Conservation (phyloP, 345 rosid species). For the Gossypium raimondii region DNA sequence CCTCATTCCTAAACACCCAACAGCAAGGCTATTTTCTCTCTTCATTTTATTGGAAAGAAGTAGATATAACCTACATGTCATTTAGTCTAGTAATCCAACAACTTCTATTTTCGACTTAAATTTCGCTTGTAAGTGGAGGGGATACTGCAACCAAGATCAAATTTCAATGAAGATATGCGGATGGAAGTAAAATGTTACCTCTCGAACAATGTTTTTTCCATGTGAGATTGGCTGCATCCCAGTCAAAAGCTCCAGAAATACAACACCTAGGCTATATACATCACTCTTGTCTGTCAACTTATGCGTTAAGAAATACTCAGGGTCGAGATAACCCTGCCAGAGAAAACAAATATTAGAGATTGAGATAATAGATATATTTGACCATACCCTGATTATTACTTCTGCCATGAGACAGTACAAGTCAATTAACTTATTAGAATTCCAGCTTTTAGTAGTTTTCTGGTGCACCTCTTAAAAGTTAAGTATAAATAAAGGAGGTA, state of each 20-base stretch:
- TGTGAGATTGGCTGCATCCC: constrained; percentile 93
- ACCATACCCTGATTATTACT: background rate
- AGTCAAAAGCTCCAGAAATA: constrained; percentile 82
- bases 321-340: constrained; percentile 93
- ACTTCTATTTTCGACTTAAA: background rate
- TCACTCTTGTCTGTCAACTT: constrained; percentile 95
- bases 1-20: background rate
- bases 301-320: constrained; percentile 90
- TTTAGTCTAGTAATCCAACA: background rate
- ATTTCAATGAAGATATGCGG: background rate
- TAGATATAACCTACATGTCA: background rate
- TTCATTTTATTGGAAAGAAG: constrained; percentile 2
- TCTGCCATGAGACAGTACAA: background rate
- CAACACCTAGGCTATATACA: constrained; percentile 93
- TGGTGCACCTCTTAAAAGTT: background rate
- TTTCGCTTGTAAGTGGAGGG: background rate
- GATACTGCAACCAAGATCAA: background rate
- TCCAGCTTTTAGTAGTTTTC: background rate
- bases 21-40: background rate
- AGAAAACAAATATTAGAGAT: constrained; percentile 10
- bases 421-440: background rate
- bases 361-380: background rate
- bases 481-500: background rate
- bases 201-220: constrained; percentile 93
- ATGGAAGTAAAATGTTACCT: constrained; percentile 42